Evolutionary conservation across 1,284 basidiomycete genomes (phyloP).

Genomic region (Ceratobasidium sp.): DNA sequence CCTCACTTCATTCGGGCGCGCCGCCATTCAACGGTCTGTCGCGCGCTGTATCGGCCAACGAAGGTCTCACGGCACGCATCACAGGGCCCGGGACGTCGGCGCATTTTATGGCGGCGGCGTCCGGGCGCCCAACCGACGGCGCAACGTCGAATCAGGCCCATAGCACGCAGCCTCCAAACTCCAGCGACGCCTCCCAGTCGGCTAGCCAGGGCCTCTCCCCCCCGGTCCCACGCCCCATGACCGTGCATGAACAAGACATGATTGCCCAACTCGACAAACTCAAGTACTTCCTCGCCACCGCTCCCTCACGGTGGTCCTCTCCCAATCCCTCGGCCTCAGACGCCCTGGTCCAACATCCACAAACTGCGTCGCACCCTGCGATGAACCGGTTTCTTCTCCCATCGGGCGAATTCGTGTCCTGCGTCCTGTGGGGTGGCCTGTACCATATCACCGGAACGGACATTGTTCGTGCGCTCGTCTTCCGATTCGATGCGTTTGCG

Average conservation of each 20-base stretch:
- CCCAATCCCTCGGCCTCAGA: constrained; percentile 45
- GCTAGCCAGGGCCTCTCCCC: background rate
- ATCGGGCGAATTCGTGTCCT: constrained; percentile 84
- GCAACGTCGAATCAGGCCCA: background rate
- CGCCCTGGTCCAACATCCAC: constrained; percentile 40
- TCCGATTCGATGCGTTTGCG: constrained; percentile 87
- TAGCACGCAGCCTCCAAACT: background rate
- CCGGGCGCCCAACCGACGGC: background rate
- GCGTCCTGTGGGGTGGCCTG: constrained; percentile 86
- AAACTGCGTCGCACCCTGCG: constrained; percentile 57
- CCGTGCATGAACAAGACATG: constrained; percentile 66
- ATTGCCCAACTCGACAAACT: constrained; percentile 75
- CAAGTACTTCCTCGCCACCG: constrained; percentile 88
- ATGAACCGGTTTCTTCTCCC: constrained; percentile 85
- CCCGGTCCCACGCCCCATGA: constrained; percentile 55
- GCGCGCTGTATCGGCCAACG: constrained; percentile 21
- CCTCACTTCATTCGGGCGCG: constrained; percentile 12
- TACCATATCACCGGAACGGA: constrained; percentile 95
- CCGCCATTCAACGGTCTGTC: constrained; percentile 9
- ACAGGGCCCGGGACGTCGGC: constrained; percentile 20
- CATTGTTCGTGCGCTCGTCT: constrained; percentile 85
- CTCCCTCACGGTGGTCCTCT: constrained; percentile 69
- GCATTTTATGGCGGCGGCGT: constrained; percentile 23
- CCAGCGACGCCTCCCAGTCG: background rate
- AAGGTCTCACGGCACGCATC: constrained; percentile 24